Evolutionary conservation across 176 grass and related monocot species (phyloP), one percentile per base, ranked within the genome.

Genomic region (Carex parvula): DNA sequence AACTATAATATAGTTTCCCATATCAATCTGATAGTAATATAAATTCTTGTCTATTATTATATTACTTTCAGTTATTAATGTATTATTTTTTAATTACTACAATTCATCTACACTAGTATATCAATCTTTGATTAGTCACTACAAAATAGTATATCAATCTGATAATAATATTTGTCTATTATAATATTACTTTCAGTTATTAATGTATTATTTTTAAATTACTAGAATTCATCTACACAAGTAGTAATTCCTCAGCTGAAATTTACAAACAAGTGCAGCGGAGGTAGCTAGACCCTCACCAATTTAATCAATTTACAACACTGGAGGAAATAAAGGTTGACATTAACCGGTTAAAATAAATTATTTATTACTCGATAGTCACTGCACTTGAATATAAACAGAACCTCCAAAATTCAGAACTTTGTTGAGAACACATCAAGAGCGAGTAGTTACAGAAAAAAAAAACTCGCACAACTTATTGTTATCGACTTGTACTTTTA

Each of bases 331-430:
- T 2, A 33, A 54, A 29, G 50, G 17, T 44, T n/a, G 20, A 11
- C 12, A 41, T 1, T 57, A 2, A 77, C 21, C 26, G 7, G 22
- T 78, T 57, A 18, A 33, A 30, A 78, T 57, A 0, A 78, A 35
- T 18, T 18, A 78, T 56, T 9, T 24, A 57, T 56, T 26, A 57
- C 68, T 44, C 48, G 24, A 14, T 30, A 26, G 46, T 21, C 71
- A 30, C 46, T 54, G 52, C 24, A 17, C 46, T 46, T 7, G n/a
- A 61, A 81, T 64, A 64, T 21, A 81, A 81, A 26, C 79, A 62
- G 12, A 69, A 32, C 50, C 42, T 83, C 60, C 9, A 67, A 83
- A 83, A 83, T 53, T 54, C 41, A 83, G 56, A 83, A 83, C 29
- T 66, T 69, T 50, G 3, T 83, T 67, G 57, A 83, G 18, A 83